Percentiles rank a stretch among this genome's conserved stretches.
Evolutionary conservation across 192 early-diverging fungal species (phyloP).

Genomic region (Rhizophagus prolifer): DNA sequence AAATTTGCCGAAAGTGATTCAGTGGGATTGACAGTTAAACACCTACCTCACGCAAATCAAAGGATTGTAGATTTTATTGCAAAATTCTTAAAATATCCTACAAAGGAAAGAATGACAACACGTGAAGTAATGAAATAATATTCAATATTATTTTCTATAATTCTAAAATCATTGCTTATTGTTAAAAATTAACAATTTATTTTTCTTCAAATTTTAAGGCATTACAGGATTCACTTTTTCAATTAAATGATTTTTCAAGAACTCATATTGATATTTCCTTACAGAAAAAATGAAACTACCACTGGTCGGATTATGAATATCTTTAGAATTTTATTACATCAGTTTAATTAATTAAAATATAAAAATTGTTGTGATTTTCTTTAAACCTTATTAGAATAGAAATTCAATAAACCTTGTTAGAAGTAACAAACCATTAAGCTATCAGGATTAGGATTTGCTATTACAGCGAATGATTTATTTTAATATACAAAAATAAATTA

Average conservation of each 20-base stretch:
- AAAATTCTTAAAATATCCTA: conserved; percentile 19
- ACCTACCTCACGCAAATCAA: conserved; percentile 18
- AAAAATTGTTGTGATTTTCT: too few relatives aligned
- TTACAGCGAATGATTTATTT: too few relatives aligned
- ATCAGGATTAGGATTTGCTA: too few relatives aligned
- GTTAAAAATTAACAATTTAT: neutral
- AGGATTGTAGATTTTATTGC: conserved; percentile 16
- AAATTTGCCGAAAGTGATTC: neutral
- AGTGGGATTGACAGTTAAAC: neutral
- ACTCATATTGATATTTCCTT: neutral
- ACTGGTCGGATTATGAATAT: too few relatives aligned
- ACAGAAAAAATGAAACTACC: neutral
- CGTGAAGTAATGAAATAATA: neutral
- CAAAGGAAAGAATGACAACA: neutral
- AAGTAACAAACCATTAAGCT: too few relatives aligned
- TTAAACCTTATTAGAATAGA: too few relatives aligned
- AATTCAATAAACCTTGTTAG: too few relatives aligned
- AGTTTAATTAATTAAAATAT: too few relatives aligned
- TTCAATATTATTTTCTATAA: neutral
- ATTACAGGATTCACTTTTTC: neutral
- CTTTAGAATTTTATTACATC: too few relatives aligned
- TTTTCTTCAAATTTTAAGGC: neutral
- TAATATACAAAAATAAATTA: too few relatives aligned
- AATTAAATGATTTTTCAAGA: conserved; percentile 8
- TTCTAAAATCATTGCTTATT: neutral